Evolutionary conservation across 768 basidiomycete species (phyloP).

Genomic region (Porphyrellus cyaneotinctus): DNA sequence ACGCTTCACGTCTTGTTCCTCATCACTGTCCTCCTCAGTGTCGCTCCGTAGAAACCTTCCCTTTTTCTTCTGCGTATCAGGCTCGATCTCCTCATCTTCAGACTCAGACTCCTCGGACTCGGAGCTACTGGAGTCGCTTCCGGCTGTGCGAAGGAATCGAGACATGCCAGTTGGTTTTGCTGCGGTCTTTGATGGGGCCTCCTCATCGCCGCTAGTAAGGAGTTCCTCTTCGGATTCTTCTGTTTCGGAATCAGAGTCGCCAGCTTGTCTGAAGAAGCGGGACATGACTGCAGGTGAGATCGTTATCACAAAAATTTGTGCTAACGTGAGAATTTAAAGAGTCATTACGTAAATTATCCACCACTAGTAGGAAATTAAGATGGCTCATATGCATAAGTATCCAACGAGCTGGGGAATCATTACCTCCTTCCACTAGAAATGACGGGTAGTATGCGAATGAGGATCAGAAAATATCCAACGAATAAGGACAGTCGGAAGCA

Average conservation of each 20-base stretch:
- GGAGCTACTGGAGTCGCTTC: slow-evolving; percentile 52
- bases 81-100: slow-evolving; percentile 56
- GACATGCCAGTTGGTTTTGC: slow-evolving; percentile 50
- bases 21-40: slow-evolving; percentile 50
- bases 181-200: slow-evolving; percentile 39
- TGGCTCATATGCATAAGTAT: slow-evolving; percentile 12
- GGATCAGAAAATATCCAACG: slow-evolving; percentile 78
- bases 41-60: slow-evolving; percentile 42
- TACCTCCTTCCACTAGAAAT: slow-evolving; percentile 18
- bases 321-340: slow-evolving; percentile 15
- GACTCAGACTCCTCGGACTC: slow-evolving; percentile 39
- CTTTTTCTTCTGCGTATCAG: slow-evolving; percentile 39
- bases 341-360: slow-evolving; percentile 17
- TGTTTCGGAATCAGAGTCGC: slow-evolving; percentile 74
- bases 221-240: slow-evolving; percentile 72
- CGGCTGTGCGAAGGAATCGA: slow-evolving; percentile 68
- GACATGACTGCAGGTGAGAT: slow-evolving; percentile 53
- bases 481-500: slow-evolving; percentile 78
- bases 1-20: slow-evolving; percentile 70
- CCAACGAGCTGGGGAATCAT: slow-evolving; percentile 15
- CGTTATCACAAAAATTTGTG: slow-evolving; percentile 26
- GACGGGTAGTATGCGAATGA: slow-evolving; percentile 3
- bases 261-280: slow-evolving; percentile 83
- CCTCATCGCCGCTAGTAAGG: slow-evolving; percentile 71
- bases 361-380: not conserved